Evolutionary conservation across 1,139 yeast genomes (phyloP), one percentile per base, ranked within the genome.

Genomic region (Nakaseomyces delphensis): DNA sequence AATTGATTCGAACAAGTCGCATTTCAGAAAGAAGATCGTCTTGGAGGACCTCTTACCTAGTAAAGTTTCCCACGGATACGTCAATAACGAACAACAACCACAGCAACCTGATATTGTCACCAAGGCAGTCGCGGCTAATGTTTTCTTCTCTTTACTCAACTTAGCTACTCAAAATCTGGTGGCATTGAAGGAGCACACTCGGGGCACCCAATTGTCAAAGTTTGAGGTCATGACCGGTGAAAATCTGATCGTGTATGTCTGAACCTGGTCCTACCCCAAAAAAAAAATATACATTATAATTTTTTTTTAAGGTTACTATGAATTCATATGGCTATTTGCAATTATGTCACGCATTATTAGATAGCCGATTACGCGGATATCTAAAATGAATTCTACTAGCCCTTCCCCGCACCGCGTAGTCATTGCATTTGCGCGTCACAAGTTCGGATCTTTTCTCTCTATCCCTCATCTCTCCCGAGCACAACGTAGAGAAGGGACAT

Each of bases 21-120:
- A 5, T 1, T 57, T 41, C 41, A 32, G 42, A 9, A 52, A 43
- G 38, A 52, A 53, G 30, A 19, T 59, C 7, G 31, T 52, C 10
- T 54, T 59, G 39, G 60, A 54, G 39, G 57, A 53, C 36, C 36
- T 59, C 8, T 52, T 60, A 5, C 64, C 64, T 10, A 53, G 59
- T 32, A 44, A 35, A 10, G 13, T 51, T 19, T 42, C 50, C 3
- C 43, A 43, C 9, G 8, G 4, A 11, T 3, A n/a, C 3, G 44
- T 40, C 10, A 43, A 30, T 9, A 43, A 43, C 3, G 41, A 41
- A 7, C 16, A 16, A 11, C 16, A 16, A 11, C 35, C 25, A 7
- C 16, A 16, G 10, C 16, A 16, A 11, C 35, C 25, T 8, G 36
- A 43, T 5, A 21, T 41, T 3, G 51, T 55, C 15, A 50, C 50